Conservation (phyloP, 345 rosid species). For the Barbarea vulgaris region DNA sequence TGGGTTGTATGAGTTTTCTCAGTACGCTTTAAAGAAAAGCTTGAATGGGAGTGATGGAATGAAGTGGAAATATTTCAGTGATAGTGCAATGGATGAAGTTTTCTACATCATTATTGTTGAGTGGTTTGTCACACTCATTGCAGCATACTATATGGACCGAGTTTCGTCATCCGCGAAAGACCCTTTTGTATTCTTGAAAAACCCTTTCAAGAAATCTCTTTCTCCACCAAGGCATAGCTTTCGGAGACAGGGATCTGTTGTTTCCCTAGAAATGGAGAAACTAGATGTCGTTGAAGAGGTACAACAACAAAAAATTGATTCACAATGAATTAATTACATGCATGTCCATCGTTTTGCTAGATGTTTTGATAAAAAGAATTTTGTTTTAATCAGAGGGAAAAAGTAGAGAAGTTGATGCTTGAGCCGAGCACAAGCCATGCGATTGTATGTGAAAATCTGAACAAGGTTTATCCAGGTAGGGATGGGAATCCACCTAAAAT, state of each 20-base stretch:
- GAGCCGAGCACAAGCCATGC: conserved; percentile 56
- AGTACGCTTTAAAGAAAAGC: conserved; percentile 54
- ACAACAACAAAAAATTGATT: neutral
- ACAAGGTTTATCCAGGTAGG: conserved; percentile 77
- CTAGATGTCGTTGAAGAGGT: conserved; percentile 86
- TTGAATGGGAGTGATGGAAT: conserved; percentile 66
- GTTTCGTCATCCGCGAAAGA: conserved; percentile 52
- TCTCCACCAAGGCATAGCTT: conserved; percentile 51
- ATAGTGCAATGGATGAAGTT: conserved; percentile 66
- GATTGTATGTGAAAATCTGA: conserved; percentile 64
- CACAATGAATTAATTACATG: neutral
- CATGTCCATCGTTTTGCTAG: neutral
- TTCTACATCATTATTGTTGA: conserved; percentile 66
- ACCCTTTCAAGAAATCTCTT: conserved; percentile 41
- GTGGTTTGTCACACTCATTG: conserved; percentile 64
- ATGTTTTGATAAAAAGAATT: neutral
- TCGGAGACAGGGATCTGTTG: conserved; percentile 59
- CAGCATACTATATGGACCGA: conserved; percentile 68
- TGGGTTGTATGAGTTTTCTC: conserved; percentile 80
- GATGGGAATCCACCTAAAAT: conserved; percentile 87
- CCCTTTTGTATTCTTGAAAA: conserved; percentile 54
- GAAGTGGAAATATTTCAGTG: conserved; percentile 65
- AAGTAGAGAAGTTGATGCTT: conserved; percentile 62
- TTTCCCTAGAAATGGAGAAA: conserved; percentile 71
- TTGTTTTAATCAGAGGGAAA: conserved; percentile 56